Percentiles rank a stretch among this genome's conserved stretches.
Conservation (phyloP, 1,284 basidiomycete species). For the Peniophora sp. region DNA sequence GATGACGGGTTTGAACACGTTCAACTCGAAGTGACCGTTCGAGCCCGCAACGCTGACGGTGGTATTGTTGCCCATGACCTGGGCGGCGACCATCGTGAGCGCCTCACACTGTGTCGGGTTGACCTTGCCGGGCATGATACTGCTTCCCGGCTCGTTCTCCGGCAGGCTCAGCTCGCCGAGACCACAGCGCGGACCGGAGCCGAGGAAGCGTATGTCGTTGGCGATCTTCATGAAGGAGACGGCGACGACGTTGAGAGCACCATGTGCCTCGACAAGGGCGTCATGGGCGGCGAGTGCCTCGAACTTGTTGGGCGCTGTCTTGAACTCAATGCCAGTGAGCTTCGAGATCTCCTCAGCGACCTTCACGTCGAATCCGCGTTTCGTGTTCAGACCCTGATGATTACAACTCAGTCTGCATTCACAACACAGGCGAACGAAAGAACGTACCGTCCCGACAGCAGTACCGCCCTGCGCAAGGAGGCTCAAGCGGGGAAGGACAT, state of each 20-base stretch:
- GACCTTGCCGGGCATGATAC: constrained; percentile 99
- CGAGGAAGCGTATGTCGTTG: constrained; percentile 98
- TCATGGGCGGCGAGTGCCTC: constrained; percentile 97
- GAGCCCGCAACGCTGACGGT: constrained; percentile 89
- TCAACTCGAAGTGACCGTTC: constrained; percentile 97
- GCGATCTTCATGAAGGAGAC: constrained; percentile 99
- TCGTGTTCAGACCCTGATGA: constrained; percentile 88
- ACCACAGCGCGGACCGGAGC: constrained; percentile 95
- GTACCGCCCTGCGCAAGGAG: constrained; percentile 97
- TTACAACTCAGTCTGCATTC: not conserved
- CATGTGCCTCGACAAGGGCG: constrained; percentile 95
- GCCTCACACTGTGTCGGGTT: constrained; percentile 99
- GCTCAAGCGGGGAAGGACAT: constrained; percentile 80
- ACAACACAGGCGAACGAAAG: not conserved
- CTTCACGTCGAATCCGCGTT: constrained; percentile 92
- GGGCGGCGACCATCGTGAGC: constrained; percentile 96
- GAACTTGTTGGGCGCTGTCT: constrained; percentile 99
- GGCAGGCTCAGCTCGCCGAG: constrained; percentile 92
- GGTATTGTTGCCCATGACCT: constrained; percentile 98
- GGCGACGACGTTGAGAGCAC: constrained; percentile 92
- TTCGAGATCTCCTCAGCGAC: constrained; percentile 90
- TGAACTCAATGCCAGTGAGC: constrained; percentile 85
- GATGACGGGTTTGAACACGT: constrained; percentile 99
- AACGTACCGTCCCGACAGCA: constrained; percentile 89
- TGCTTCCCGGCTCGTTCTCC: constrained; percentile 98